Evolutionary conservation across 2,329 filamentous ascomycete genomes (phyloP).

Genomic region (Hypoxylon sp.): DNA sequence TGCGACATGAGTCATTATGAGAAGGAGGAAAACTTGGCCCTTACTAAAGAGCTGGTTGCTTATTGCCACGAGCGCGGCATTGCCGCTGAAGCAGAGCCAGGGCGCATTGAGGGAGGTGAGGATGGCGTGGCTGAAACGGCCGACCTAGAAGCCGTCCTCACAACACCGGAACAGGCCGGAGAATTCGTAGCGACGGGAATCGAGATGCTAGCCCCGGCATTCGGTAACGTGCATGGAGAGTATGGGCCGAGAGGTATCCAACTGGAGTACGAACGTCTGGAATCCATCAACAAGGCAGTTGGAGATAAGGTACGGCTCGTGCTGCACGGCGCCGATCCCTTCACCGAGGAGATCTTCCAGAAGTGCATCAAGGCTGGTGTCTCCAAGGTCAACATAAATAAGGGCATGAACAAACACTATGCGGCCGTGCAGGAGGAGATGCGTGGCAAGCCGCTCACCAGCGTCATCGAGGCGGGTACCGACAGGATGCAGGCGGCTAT

Average conservation of each 20-base stretch:
- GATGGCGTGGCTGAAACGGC: conserved; percentile 69
- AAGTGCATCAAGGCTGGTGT: conserved; percentile 57
- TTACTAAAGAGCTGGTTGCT: conserved; percentile 68
- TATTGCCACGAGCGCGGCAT: conserved; percentile 73
- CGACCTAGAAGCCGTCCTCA: conserved; percentile 57
- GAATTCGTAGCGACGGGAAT: conserved; percentile 73
- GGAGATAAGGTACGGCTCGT: conserved; percentile 57
- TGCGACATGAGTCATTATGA: conserved; percentile 79
- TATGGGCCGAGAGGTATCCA: conserved; percentile 61
- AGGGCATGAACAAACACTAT: conserved; percentile 60
- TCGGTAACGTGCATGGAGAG: conserved; percentile 74
- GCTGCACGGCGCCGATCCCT: conserved; percentile 59
- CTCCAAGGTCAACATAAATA: conserved; percentile 61
- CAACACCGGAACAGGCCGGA: conserved; percentile 69
- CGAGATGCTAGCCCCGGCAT: conserved; percentile 73
- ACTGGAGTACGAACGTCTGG: conserved; percentile 49
- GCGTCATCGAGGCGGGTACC: conserved; percentile 57
- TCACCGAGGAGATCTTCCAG: conserved; percentile 54
- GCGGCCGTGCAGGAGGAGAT: conserved; percentile 55
- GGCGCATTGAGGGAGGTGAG: conserved; percentile 72
- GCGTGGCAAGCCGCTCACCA: conserved; percentile 56
- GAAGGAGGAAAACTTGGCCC: conserved; percentile 72
- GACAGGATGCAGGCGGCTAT: conserved; percentile 58
- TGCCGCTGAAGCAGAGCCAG: conserved; percentile 75
- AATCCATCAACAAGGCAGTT: conserved; percentile 52